Percentiles rank a stretch among this genome's conserved stretches.
Conservation (phyloP, 208 protist species). For the Trypanosoma brucei region DNA sequence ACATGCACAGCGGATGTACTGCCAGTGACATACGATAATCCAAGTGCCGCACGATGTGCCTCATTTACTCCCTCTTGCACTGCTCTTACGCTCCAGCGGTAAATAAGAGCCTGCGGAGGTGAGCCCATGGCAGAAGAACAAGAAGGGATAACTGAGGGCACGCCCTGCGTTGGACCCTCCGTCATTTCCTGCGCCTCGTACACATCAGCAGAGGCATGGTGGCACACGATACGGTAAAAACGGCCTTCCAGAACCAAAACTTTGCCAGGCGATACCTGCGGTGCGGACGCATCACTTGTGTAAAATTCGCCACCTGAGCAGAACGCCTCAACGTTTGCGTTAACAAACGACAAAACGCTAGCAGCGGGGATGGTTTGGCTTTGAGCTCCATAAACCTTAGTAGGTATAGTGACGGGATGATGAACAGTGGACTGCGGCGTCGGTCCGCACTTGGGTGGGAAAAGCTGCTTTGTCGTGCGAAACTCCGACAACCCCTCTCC, state of each 20-base stretch:
- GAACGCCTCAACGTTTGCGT: slow-evolving; percentile 34
- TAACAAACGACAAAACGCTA: slow-evolving; percentile 38
- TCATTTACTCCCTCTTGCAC: slow-evolving; percentile 40
- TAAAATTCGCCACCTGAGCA: slow-evolving; percentile 18
- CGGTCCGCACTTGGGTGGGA: slow-evolving; percentile 29
- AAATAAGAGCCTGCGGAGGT: slow-evolving; percentile 39
- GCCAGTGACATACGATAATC: slow-evolving; percentile 24
- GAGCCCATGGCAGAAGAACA: background rate
- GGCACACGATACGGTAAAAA: slow-evolving; percentile 42
- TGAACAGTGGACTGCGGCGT: slow-evolving; percentile 34
- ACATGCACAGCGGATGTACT: slow-evolving; percentile 40
- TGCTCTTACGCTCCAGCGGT: slow-evolving; percentile 53
- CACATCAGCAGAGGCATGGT: slow-evolving; percentile 64
- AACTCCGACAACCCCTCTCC: slow-evolving; percentile 16
- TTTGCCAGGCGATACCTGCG: slow-evolving; percentile 42
- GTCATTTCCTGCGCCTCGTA: slow-evolving; percentile 52
- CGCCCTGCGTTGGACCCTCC: background rate
- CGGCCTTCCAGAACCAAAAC: slow-evolving; percentile 29
- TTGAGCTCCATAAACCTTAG: slow-evolving; percentile 44
- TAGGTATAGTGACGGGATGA: slow-evolving; percentile 47
- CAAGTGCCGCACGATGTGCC: slow-evolving; percentile 53
- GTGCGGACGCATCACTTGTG: slow-evolving; percentile 13
- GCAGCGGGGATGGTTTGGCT: slow-evolving; percentile 35
- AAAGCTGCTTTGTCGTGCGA: slow-evolving; percentile 75
- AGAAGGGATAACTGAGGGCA: background rate